Conservation (phyloP, 495 filamentous ascomycete species). For the Rostrohypoxylon terebratum region DNA sequence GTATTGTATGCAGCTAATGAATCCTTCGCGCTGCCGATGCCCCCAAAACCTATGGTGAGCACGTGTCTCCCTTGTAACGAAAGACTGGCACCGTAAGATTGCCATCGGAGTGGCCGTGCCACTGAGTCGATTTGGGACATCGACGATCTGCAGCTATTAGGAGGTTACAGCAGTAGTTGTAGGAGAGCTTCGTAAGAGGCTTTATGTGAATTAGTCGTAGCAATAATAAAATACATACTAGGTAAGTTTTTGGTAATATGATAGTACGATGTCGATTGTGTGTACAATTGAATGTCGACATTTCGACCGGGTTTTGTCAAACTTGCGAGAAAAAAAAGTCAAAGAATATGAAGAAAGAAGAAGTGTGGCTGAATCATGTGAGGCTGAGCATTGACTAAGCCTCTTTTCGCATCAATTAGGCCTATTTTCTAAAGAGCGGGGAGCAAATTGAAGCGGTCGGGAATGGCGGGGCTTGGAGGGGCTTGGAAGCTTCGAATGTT, state of each 20-base stretch:
- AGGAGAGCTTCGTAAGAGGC: not conserved
- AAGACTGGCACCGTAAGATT: constrained; percentile 12
- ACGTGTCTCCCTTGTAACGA: constrained; percentile 33
- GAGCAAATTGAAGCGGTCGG: not conserved
- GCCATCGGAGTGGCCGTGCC: constrained; percentile 11
- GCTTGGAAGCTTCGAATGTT: constrained; percentile 11
- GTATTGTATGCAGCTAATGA: constrained; percentile 32
- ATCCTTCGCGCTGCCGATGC: constrained; percentile 36
- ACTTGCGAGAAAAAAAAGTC: too few relatives aligned
- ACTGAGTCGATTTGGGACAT: constrained; percentile 8
- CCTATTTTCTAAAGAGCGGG: constrained; percentile 14
- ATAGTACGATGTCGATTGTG: not conserved
- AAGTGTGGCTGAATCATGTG: constrained; percentile 18
- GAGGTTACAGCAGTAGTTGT: too few relatives aligned
- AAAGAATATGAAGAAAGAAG: not conserved
- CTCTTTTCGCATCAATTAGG: constrained; percentile 2
- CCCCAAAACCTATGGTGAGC: constrained; percentile 25
- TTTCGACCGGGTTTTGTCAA: not conserved
- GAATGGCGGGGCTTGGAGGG: constrained; percentile 32
- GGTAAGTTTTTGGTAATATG: not conserved
- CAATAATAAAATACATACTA: too few relatives aligned
- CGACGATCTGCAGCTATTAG: not conserved
- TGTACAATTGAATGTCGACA: not conserved
- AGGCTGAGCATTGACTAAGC: constrained; percentile 43
- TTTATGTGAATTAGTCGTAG: not conserved